Conservation (phyloP, 805 yeast genomes). For the Wickerhamiella slavikovae region DNA sequence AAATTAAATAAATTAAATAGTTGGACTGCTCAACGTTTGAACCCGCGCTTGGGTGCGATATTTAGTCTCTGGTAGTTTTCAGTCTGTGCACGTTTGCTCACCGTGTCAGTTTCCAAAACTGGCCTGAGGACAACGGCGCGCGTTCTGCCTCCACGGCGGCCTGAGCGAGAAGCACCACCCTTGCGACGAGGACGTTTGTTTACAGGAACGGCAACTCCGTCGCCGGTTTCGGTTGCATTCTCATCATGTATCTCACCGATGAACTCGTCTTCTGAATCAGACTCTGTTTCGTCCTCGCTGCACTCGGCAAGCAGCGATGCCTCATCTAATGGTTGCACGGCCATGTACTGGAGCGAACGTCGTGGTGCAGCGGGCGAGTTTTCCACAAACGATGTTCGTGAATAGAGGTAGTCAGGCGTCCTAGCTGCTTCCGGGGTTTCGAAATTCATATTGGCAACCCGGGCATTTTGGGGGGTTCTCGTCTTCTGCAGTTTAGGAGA, state of each 20-base stretch:
- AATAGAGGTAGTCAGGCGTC: no score
- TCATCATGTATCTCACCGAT: neutral
- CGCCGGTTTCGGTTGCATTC: neutral
- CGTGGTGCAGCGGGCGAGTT: neutral
- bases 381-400: no score
- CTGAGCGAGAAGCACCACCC: neutral
- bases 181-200: neutral
- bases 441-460: neutral
- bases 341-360: no score
- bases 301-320: neutral
- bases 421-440: no score
- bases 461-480: neutral
- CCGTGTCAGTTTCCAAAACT: constrained; percentile 4
- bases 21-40: neutral
- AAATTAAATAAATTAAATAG: neutral
- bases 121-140: constrained; percentile 13
- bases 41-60: constrained; percentile 3
- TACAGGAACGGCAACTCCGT: neutral
- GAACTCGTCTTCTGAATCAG: neutral
- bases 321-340: no score
- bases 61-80: constrained; percentile 4
- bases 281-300: neutral
- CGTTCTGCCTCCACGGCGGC: neutral
- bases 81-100: constrained; percentile 1
- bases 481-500: constrained; percentile 1